Percentiles rank a stretch among this genome's conserved stretches.
phyloP scores from a whole-genome alignment of 129 eudicot species.

The Arctium minus region DNA sequence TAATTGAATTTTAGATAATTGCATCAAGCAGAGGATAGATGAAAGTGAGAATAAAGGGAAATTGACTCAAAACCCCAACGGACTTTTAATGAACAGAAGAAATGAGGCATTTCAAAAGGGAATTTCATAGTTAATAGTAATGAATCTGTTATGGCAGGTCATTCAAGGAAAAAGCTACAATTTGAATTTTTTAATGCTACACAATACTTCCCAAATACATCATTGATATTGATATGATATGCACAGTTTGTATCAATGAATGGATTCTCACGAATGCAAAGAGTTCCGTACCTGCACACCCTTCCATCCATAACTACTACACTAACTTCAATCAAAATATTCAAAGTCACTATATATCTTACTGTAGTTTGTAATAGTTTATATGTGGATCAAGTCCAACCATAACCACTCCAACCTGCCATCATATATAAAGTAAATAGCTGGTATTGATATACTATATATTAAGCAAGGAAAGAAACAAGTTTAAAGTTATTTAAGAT shows the following conservation, averaged over 20 bases:
- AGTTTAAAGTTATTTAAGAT: not conserved
- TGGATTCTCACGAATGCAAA: constrained; percentile 92
- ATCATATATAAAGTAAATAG: not conserved
- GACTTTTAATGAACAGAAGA: too few relatives aligned
- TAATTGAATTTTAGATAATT: too few relatives aligned
- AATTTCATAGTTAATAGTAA: too few relatives aligned
- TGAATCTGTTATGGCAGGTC: too few relatives aligned
- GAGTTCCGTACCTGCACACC: constrained; percentile 72
- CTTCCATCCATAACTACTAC: not conserved
- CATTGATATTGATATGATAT: too few relatives aligned
- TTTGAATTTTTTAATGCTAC: too few relatives aligned
- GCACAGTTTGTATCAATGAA: constrained; percentile 92
- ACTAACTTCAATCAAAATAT: not conserved
- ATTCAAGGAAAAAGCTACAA: too few relatives aligned
- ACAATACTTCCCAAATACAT: too few relatives aligned
- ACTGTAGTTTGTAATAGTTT: constrained; percentile 92
- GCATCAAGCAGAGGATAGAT: too few relatives aligned
- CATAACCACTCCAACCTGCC: constrained; percentile 94
- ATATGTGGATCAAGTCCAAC: constrained; percentile 82
- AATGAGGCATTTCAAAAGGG: too few relatives aligned
- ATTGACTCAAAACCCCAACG: too few relatives aligned
- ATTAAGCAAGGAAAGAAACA: not conserved
- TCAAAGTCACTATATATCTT: constrained; percentile 21
- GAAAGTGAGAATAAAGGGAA: too few relatives aligned
- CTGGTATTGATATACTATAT: not conserved